phyloP scores from a whole-genome alignment of 306 rosid species.

The Alnus rubra region DNA sequence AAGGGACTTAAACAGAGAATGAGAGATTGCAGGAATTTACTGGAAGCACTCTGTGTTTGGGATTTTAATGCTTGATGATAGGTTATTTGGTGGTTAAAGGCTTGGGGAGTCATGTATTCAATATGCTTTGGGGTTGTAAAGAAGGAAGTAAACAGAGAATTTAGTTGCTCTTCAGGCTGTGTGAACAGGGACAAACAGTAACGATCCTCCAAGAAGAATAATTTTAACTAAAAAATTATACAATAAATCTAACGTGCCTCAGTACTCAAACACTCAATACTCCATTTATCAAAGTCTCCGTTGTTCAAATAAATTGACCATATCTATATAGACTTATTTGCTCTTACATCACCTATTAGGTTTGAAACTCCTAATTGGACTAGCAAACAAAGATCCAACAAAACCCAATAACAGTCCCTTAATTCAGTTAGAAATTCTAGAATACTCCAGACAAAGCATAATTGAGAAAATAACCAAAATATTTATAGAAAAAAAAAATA shows the following conservation, averaged over 20 bases:
- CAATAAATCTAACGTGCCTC: background rate
- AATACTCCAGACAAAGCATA: background rate
- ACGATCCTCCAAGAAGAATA: background rate
- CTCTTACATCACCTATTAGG: background rate
- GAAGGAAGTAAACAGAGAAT: too few species aligned
- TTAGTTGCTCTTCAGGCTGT: background rate
- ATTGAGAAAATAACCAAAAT: too few species aligned
- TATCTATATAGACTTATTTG: too few species aligned
- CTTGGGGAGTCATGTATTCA: background rate
- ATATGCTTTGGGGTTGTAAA: background rate
- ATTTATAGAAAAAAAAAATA: too few species aligned
- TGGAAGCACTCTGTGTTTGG: background rate
- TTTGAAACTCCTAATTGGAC: background rate
- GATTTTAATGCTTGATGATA: background rate
- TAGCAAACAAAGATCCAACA: background rate
- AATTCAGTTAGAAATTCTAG: background rate
- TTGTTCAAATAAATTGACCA: too few species aligned
- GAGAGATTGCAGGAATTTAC: background rate
- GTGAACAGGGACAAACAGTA: background rate
- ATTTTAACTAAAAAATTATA: too few species aligned
- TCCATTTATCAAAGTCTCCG: background rate
- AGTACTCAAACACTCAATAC: background rate
- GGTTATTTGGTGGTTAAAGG: background rate
- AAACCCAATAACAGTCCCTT: too few species aligned
- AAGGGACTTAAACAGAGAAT: background rate